Conservation (phyloP, 23 red algal genomes). For the Cyanidiococcus yangmingshanensis region DNA sequence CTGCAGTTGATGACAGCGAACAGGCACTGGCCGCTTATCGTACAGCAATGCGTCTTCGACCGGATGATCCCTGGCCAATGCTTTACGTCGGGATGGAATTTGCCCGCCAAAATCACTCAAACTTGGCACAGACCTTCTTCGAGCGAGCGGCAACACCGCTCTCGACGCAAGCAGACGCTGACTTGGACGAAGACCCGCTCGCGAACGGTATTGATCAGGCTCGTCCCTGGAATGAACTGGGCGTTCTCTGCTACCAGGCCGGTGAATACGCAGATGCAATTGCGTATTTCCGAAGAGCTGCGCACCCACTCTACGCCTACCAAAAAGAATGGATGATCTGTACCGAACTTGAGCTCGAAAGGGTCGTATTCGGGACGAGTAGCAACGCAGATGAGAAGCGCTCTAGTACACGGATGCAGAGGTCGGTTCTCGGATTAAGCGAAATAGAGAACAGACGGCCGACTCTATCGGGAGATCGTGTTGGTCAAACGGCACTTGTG, state of each 20-base stretch:
- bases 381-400: background rate
- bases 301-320: background rate
- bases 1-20: slow-evolving; percentile 71
- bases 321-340: background rate
- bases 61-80: slow-evolving; percentile 34
- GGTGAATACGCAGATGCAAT: slow-evolving; percentile 53
- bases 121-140: slow-evolving; percentile 37
- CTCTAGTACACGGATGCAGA: background rate
- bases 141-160: slow-evolving; percentile 25
- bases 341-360: background rate
- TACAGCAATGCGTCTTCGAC: slow-evolving; percentile 54
- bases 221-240: slow-evolving; percentile 53
- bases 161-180: background rate
- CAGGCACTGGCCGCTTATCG: slow-evolving; percentile 86
- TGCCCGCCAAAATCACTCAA: slow-evolving; percentile 44
- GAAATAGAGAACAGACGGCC: background rate
- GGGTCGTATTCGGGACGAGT: background rate
- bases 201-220: slow-evolving; percentile 31
- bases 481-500: background rate
- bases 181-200: background rate
- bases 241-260: slow-evolving; percentile 46
- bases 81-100: slow-evolving; percentile 83
- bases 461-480: background rate
- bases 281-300: slow-evolving; percentile 42
- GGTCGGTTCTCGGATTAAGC: background rate